Base-by-base conservation (phyloP, 352 stramenopile genomes). In the Phytopythium sindhum region DNA sequence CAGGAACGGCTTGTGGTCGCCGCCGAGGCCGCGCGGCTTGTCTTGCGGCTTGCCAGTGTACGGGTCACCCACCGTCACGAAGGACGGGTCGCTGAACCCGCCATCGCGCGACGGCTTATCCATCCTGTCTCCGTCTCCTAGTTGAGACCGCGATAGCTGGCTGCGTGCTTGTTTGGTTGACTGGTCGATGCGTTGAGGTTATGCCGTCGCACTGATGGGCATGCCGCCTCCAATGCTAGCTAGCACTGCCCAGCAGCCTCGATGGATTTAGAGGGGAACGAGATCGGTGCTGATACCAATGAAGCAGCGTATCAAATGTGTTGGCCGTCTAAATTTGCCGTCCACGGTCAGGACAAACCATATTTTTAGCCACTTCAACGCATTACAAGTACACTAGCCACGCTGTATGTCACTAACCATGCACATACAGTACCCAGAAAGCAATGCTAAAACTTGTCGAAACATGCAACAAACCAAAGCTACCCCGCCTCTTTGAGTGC, bases 51-150 rank as follows among this genome's bases (percentile, higher is more conserved):
- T 29, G 4, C 11, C 35, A 14, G 51, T 23, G 57, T 88, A 90
- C 42, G 80, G 84, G 37, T 91, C 82, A 0, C 84, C 84, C 17
- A 91, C 78, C 4, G 65, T 63, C n/a, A 90, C 61, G 63, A 81
- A 93, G 26, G 79, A 89, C 57, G 69, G 74, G 45, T 93, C 81
- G 58, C 82, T 90, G 60, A 91, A 91, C 71, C 82, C 82, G 52
- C 82, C 84, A 61, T 93, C 84, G 24, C 80, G 77, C 61, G 80
- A 88, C 44, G 65, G 47, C 51, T 84, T 89, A 66, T 78, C 64
- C 61, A 67, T 59, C 7, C 47, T 71, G 61, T 63, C 47, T 57
- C 65, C 68, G 8, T 23, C 35, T 65, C 26, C 45, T 21, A 8
- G 10, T 15, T 21, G 11, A 23, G 31, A 35, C 8, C 31, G 31